Base-by-base conservation (phyloP, 345 rosid species). In the Salix arbutifolia region DNA sequence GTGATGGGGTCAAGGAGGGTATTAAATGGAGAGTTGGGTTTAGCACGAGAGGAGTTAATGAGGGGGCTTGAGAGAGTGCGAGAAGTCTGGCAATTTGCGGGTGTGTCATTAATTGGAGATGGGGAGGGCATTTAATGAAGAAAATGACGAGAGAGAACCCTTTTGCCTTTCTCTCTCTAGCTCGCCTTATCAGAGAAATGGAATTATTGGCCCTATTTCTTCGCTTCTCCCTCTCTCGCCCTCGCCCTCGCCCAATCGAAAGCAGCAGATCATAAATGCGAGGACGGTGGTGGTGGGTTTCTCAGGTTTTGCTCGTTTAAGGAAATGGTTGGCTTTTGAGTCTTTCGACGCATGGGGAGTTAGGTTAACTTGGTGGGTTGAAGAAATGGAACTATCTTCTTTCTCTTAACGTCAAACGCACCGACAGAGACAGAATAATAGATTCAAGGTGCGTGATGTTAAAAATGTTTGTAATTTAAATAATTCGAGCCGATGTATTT, bases 91-190 rank as follows among this genome's bases (percentile, higher is more conserved):
- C 76, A 74, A 71, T 14, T 46, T 44, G 74, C 3, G 71, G 56
- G 3, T 9, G 78, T 37, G 76, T 64, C 87, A 84, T 88, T 86
- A 86, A 86, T 75, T 71, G 86, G 78, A 10, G 64, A 85, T 83
- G 86, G 90, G 87, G 89, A 74, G 71, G 76, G 84, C 89, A 88
- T 82, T 91, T 48, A 91, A 83, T 89, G 91, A 79, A 67, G 56
- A 77, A 88, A 89, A 82, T 82, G 90, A 84, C 88, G 81, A 83
- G 79, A 88, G 83, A 86, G 5, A 21, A 21, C 56, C 1, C 56
- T 14, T 50, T 4, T 28, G 2, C 72, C 65, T 50, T 16, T 31
- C 10, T 40, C 25, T 3, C 33, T 18, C 31, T 65, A 71, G 26
- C 46, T 31, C 65, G 35, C 38, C 1, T 17, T 50, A 50, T 50